phyloP scores from a whole-genome alignment of 1,284 basidiomycete species.

The Fomitopsis pinicola region DNA sequence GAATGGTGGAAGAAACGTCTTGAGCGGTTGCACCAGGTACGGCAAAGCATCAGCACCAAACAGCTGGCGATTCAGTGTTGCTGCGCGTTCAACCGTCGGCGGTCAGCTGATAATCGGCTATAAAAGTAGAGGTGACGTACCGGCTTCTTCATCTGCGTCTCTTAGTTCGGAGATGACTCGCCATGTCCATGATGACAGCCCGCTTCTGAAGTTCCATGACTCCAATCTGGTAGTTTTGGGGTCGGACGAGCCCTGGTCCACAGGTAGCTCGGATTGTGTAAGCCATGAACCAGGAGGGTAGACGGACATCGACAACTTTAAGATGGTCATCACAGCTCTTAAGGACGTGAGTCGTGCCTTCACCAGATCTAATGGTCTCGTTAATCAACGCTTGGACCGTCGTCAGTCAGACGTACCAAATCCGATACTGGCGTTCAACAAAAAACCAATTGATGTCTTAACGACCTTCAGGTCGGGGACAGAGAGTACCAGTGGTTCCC shows the following conservation, averaged over 20 bases:
- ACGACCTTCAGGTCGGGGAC: constrained; percentile 67
- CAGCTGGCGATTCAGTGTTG: constrained; percentile 42
- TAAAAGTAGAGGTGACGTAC: constrained; percentile 13
- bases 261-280: constrained; percentile 18
- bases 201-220: constrained; percentile 61
- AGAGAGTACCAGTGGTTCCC: constrained; percentile 45
- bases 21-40: constrained; percentile 53
- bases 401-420: constrained; percentile 48
- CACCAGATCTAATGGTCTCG: constrained; percentile 53
- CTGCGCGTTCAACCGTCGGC: background rate
- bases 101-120: background rate
- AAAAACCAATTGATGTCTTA: constrained; percentile 73
- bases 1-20: constrained; percentile 53
- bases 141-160: constrained; percentile 19
- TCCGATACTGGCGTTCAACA: constrained; percentile 76
- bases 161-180: constrained; percentile 43
- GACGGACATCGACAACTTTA: constrained; percentile 63
- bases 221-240: constrained; percentile 36
- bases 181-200: constrained; percentile 74
- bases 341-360: constrained; percentile 62
- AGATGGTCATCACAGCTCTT: constrained; percentile 61
- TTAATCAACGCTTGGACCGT: background rate
- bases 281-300: constrained; percentile 69
- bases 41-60: constrained; percentile 62
- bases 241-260: constrained; percentile 8